Percentiles rank a stretch among this genome's conserved stretches.
phyloP scores from a whole-genome alignment of 2,329 filamentous ascomycete species.

The Trichoderma cornu-damae region DNA sequence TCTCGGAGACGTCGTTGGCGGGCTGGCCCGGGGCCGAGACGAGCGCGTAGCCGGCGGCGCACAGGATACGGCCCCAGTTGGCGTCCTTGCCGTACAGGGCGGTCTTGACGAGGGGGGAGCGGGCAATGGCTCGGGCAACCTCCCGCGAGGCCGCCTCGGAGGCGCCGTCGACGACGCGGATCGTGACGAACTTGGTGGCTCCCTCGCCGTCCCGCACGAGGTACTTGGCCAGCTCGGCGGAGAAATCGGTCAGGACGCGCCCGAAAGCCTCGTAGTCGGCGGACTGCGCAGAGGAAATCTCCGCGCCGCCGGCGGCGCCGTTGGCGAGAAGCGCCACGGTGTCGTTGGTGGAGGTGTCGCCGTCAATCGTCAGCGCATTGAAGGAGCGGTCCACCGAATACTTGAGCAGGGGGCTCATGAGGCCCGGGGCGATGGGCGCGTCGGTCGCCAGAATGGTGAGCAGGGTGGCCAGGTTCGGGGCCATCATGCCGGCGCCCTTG shows the following conservation, averaged over 20 bases:
- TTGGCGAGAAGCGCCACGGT: slow-evolving; percentile 94
- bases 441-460: slow-evolving; percentile 91
- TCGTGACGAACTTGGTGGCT: slow-evolving; percentile 95
- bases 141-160: slow-evolving; percentile 66
- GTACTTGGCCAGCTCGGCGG: slow-evolving; percentile 80
- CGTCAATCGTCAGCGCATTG: slow-evolving; percentile 95
- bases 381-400: slow-evolving; percentile 78
- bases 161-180: slow-evolving; percentile 71
- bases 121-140: slow-evolving; percentile 82
- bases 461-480: slow-evolving; percentile 97
- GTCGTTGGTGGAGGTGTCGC: slow-evolving; percentile 96
- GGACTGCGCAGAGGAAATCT: slow-evolving; percentile 50
- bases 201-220: slow-evolving; percentile 95
- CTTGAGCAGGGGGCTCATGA: slow-evolving; percentile 65
- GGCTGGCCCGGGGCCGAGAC: slow-evolving; percentile 54
- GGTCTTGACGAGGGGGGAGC: slow-evolving; percentile 92
- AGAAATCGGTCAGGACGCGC: slow-evolving; percentile 67
- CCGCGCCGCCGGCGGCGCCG: slow-evolving; percentile 73
- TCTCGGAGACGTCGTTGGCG: slow-evolving; percentile 56
- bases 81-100: slow-evolving; percentile 95
- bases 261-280: slow-evolving; percentile 67
- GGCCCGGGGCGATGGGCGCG: slow-evolving; percentile 64
- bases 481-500: slow-evolving; percentile 98
- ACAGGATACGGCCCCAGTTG: slow-evolving; percentile 97
- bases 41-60: slow-evolving; percentile 79